A percentile compares a stretch with the other conserved stretches of the same genome.
Conservation (phyloP, 2,329 filamentous ascomycete species). For the Cercospora zeae-maydis region DNA sequence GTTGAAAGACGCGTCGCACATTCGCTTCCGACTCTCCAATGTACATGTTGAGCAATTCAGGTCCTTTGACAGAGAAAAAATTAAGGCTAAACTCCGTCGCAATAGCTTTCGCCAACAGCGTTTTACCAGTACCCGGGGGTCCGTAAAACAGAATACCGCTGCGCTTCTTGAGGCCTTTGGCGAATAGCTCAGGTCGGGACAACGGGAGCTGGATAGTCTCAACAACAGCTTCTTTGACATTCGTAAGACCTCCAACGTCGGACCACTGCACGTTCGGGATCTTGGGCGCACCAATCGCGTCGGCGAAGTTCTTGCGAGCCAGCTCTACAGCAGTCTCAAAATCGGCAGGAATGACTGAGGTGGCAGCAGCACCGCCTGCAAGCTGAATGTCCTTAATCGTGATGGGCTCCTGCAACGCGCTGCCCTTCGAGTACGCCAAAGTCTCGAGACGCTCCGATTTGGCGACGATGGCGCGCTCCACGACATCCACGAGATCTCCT, state of each 20-base stretch:
- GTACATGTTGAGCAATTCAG: conserved; percentile 92
- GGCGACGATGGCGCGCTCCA: conserved; percentile 80
- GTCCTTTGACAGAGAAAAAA: conserved; percentile 91
- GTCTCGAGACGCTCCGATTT: conserved; percentile 70
- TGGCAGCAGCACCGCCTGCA: conserved; percentile 74
- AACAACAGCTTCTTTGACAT: conserved; percentile 95
- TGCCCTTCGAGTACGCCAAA: conserved; percentile 54
- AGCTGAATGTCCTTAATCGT: conserved; percentile 81
- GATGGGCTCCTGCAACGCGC: conserved; percentile 27
- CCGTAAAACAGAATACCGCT: conserved; percentile 91
- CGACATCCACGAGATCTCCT: conserved; percentile 85
- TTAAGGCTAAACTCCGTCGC: conserved; percentile 91
- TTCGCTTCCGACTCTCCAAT: conserved; percentile 93
- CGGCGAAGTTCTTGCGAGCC: conserved; percentile 95
- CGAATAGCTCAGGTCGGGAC: conserved; percentile 87
- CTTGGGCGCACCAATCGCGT: conserved; percentile 94
- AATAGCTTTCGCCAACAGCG: conserved; percentile 86
- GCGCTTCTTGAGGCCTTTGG: conserved; percentile 96
- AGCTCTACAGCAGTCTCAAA: conserved; percentile 93
- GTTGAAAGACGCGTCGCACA: conserved; percentile 82
- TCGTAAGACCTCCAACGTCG: conserved; percentile 86
- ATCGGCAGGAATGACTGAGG: conserved; percentile 75
- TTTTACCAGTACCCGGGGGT: conserved; percentile 87
- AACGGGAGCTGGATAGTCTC: conserved; percentile 94
- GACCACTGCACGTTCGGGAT: conserved; percentile 97